These are phyloP conservation scores for Podaxis mareebaensis DNA, from an alignment of 768 basidiomycete genomes.

Conservation along the genomic window DNA sequence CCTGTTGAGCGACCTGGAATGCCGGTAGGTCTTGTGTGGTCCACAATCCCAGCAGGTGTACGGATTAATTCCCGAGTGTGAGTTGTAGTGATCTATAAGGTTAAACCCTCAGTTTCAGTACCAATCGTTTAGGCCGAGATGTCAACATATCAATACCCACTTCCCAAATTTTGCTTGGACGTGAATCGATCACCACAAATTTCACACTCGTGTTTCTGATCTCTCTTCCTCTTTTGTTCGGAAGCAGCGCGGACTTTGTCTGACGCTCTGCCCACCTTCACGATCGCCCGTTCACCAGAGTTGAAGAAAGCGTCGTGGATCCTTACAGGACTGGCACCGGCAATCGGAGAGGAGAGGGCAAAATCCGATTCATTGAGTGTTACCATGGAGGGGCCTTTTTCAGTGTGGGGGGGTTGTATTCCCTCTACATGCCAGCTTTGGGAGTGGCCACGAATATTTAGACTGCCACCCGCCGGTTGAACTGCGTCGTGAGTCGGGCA, in stretches of 20 bases:
- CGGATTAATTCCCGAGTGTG: neutral
- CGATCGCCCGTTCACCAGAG: neutral
- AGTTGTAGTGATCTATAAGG: neutral
- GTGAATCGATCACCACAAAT: slow-evolving; percentile 1
- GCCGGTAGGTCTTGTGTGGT: neutral
- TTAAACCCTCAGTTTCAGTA: neutral
- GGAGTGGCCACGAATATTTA: neutral
- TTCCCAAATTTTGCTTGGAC: slow-evolving; percentile 4
- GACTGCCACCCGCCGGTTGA: neutral
- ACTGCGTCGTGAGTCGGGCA: neutral
- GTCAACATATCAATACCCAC: neutral
- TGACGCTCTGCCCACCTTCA: neutral
- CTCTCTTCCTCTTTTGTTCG: neutral
- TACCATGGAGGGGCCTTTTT: neutral
- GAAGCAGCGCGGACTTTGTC: neutral
- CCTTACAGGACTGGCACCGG: neutral
- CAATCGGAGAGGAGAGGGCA: neutral
- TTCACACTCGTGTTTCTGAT: neutral
- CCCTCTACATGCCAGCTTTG: neutral
- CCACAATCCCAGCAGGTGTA: neutral
- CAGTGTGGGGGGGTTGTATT: neutral
- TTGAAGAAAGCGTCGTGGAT: neutral
- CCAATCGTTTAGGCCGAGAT: neutral
- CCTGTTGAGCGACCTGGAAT: slow-evolving; percentile 1
- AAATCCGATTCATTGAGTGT: neutral